Base-by-base conservation (phyloP, 129 eudicot genomes). In the Centella asiatica region DNA sequence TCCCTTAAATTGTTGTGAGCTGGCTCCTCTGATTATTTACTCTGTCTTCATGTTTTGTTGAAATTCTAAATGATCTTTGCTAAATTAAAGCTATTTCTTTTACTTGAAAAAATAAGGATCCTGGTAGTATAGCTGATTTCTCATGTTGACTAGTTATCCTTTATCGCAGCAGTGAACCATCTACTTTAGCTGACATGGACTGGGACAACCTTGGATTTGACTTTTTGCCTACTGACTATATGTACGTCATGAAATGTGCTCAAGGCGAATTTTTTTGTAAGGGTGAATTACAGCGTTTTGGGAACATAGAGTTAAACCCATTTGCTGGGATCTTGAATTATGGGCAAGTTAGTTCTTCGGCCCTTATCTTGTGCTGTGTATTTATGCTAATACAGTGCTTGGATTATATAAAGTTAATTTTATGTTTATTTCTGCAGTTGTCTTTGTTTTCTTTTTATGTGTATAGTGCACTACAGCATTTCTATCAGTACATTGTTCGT, bases 141-240 rank as follows among this genome's bases (percentile, higher is more conserved):
- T 48, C 39, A 45, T 60, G 24, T 28, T 74, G 53, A 56, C 60
- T 33, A 29, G 29, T 62, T 0, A 29, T 66, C 5, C 25, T 31
- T 9, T 57, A 14, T 63, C 51, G 34, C 71, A 54, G 78, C 70
- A 65, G 66, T 68, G 74, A 57, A 42, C 25, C 78, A 25, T 46
- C 65, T 33, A 89, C 77, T 65, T 67, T 67, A 42, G 80, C 82
- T 60, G 95, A 89, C 48, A 57, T 89, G 26, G 77, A 85, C 40
- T 89, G 97, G 97, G 97, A 89, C 67, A 86, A 74, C 56, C 81
- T 89, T 14, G 97, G 97, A 40, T 89, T 89, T 47, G 85, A 84
- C 68, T 57, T 83, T 29, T 67, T 72, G 64, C 68, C 80, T 56
- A 83, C 97, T 5, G 97, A 89, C 76, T 83, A 77, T 67, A 89